Percentiles rank a stretch among this genome's conserved stretches.
These are phyloP conservation scores for Aschersonia sp. DNA, from an alignment of 2,329 filamentous ascomycete genomes.

Conservation along the genomic window DNA sequence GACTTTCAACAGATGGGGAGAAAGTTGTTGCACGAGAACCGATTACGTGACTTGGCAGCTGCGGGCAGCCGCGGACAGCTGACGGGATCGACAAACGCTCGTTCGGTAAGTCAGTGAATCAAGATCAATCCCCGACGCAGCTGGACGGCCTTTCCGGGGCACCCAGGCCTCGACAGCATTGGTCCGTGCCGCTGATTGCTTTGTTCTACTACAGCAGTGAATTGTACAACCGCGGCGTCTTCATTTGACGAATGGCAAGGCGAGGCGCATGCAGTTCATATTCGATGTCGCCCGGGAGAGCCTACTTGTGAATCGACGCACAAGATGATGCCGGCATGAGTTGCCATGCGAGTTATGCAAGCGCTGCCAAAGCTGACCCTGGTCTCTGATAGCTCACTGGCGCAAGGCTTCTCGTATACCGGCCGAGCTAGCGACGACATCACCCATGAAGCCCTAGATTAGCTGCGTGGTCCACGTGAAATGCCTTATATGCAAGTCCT, in stretches of 20 bases:
- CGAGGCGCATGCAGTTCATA: too few relatives aligned
- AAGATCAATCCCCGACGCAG: not conserved
- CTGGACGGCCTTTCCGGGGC: not conserved
- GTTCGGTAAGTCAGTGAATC: not conserved
- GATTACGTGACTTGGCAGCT: not conserved
- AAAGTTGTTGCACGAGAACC: not conserved
- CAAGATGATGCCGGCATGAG: not conserved
- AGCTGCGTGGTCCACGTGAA: too few relatives aligned
- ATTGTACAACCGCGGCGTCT: not conserved
- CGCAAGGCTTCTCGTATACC: not conserved
- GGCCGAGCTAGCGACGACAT: too few relatives aligned
- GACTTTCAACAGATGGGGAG: not conserved
- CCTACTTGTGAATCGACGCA: not conserved
- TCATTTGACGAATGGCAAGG: too few relatives aligned
- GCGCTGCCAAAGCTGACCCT: not conserved
- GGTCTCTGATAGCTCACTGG: not conserved
- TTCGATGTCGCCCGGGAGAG: not conserved
- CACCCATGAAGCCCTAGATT: too few relatives aligned
- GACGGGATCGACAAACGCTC: not conserved
- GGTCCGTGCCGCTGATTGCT: not conserved
- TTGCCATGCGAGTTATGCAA: too few relatives aligned
- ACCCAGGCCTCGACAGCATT: not conserved
- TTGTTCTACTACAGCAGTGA: not conserved
- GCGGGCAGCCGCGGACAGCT: not conserved
- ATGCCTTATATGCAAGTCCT: too few relatives aligned